Conservation (phyloP, 306 rosid genomes). For the Coriaria nepalensis region DNA sequence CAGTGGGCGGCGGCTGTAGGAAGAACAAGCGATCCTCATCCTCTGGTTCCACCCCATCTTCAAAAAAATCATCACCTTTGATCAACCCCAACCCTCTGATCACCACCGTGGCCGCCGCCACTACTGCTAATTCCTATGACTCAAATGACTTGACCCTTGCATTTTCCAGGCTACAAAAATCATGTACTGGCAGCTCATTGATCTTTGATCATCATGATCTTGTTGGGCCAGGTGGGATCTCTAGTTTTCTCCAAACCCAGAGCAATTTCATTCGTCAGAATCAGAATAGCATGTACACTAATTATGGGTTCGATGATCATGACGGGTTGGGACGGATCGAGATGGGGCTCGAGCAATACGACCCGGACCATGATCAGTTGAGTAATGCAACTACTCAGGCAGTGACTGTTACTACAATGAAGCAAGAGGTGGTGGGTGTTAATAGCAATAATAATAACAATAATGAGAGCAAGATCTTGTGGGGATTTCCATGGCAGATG, state of each 20-base stretch:
- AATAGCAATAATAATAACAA: slow-evolving; percentile 17
- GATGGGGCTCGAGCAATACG: slow-evolving; percentile 24
- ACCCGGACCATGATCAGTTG: slow-evolving; percentile 33
- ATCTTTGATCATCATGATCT: slow-evolving; percentile 47
- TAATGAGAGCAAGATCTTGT: slow-evolving; percentile 43
- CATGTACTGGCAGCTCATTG: slow-evolving; percentile 43
- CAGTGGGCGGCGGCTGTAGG: slow-evolving; percentile 97
- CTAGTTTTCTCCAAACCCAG: too few relatives aligned
- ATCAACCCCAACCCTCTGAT: slow-evolving; percentile 31
- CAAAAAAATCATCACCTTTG: slow-evolving; percentile 31
- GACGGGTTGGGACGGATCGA: slow-evolving; percentile 43
- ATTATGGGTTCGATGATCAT: slow-evolving; percentile 44
- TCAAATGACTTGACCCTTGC: slow-evolving; percentile 67
- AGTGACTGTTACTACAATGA: slow-evolving; percentile 62
- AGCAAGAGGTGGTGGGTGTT: slow-evolving; percentile 45
- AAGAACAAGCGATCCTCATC: slow-evolving; percentile 67
- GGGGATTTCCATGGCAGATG: slow-evolving; percentile 83
- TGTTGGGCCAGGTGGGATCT: slow-evolving; percentile 20
- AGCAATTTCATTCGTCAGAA: too few relatives aligned
- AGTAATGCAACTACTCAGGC: slow-evolving; percentile 43
- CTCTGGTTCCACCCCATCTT: slow-evolving; percentile 33
- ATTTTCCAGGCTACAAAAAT: slow-evolving; percentile 67
- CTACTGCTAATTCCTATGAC: slow-evolving; percentile 25
- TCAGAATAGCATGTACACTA: too few relatives aligned
- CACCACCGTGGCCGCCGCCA: slow-evolving; percentile 19